Evolutionary conservation across 1,284 basidiomycete genomes (phyloP), one percentile per base, ranked within the genome.

Genomic region (Irpex sp.): DNA sequence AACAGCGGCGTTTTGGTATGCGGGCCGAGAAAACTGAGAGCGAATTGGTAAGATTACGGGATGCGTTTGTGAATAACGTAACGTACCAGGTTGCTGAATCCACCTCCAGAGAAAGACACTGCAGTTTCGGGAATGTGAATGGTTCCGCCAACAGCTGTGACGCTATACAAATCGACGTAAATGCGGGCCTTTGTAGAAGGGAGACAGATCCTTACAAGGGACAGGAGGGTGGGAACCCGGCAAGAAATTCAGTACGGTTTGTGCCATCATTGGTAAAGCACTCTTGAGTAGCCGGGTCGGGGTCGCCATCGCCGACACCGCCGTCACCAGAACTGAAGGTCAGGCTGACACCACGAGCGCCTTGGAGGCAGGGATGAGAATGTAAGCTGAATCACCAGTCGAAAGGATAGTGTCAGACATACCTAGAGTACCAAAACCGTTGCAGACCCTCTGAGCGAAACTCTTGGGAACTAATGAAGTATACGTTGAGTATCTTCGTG

Each of bases 251-350:
- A 1, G 78, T 82, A 5, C 59, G 71, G 65, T 88, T 86, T 43
- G 67, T 76, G 5, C 83, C 86, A 60, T 86, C 81, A 69, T 91
- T 91, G 11, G 82, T 79, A 63, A 80, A 72, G 72, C 90, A 93
- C 47, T 71, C 36, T 58, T 84, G 81, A 13, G 78, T 81, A 0
- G 75, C 75, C 37, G 84, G 81, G 67, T 85, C 65, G 0, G 78
- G 43, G 63, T 83, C 71, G 5, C 82, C 81, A 67, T 86, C 86
- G 13, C 89, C 90, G 5, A 90, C 90, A 57, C 90, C 90, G n/a
- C 73, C 74, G 66, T 92, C 89, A 11, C 90, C 90, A 19, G 85
- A 86, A 19, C 83, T 79, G 71, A 89, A 89, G 61, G 86, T 67
- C 19, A 90, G 65, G 2, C 86, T 83, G 15, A 86, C 78, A 43